Percentiles rank a stretch among this genome's conserved stretches.
Conservation (phyloP, 345 rosid genomes). For the Kernera saxatilis region DNA sequence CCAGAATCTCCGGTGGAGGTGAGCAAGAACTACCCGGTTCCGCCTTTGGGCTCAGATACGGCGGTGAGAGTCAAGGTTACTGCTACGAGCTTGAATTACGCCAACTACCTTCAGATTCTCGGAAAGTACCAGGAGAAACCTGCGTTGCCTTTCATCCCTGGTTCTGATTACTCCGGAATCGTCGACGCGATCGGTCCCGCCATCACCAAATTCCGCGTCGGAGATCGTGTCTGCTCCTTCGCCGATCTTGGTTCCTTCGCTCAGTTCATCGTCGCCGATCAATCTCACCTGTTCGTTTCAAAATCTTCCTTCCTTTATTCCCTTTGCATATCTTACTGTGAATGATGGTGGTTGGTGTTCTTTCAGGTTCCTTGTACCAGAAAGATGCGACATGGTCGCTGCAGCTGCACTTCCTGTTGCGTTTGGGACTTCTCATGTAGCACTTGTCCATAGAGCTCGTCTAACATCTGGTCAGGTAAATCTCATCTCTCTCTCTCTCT, state of each 20-base stretch:
- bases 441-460: slow-evolving; percentile 81
- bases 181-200: slow-evolving; percentile 59
- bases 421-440: slow-evolving; percentile 93
- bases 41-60: slow-evolving; percentile 47
- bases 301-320: neutral
- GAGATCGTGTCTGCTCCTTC: slow-evolving; percentile 72
- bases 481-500: neutral
- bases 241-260: slow-evolving; percentile 72
- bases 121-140: slow-evolving; percentile 90
- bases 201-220: slow-evolving; percentile 62
- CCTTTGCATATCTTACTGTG: neutral
- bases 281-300: slow-evolving; percentile 47
- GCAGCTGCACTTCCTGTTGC: slow-evolving; percentile 91
- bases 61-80: slow-evolving; percentile 69
- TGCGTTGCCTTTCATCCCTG: slow-evolving; percentile 80
- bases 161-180: slow-evolving; percentile 84
- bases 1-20: slow-evolving; percentile 46
- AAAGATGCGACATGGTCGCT: slow-evolving; percentile 72
- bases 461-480: slow-evolving; percentile 63
- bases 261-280: slow-evolving; percentile 73
- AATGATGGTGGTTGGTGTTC: neutral
- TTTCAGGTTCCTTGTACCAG: slow-evolving; percentile 63
- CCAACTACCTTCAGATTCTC: slow-evolving; percentile 82
- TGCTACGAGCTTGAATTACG: slow-evolving; percentile 95
- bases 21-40: slow-evolving; percentile 46